These are phyloP conservation scores for Talaromyces sp. DNA, from an alignment of 2,329 filamentous ascomycete genomes.

Conservation along the genomic window DNA sequence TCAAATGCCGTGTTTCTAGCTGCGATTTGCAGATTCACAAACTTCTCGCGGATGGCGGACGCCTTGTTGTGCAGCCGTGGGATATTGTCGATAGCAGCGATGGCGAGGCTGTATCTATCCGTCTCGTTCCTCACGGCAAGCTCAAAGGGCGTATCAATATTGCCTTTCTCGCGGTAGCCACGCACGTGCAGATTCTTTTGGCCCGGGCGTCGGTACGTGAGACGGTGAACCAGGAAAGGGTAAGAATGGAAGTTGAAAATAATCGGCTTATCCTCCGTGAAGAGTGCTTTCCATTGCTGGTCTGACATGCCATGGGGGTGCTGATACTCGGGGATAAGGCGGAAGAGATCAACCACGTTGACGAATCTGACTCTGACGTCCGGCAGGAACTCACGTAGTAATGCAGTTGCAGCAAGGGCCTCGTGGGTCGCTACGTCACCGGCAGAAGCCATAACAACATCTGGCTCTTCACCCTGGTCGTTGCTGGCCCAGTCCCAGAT, in stretches of 20 bases:
- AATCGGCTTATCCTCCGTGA: slow-evolving; percentile 69
- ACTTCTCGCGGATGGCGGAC: slow-evolving; percentile 59
- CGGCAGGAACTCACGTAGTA: slow-evolving; percentile 69
- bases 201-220: slow-evolving; percentile 73
- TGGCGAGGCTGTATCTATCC: slow-evolving; percentile 73
- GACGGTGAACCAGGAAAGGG: slow-evolving; percentile 73
- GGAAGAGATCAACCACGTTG: slow-evolving; percentile 79
- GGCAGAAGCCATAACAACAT: slow-evolving; percentile 73
- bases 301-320: slow-evolving; percentile 73
- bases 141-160: slow-evolving; percentile 78
- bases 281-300: slow-evolving; percentile 65
- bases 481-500: slow-evolving; percentile 78
- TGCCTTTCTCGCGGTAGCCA: slow-evolving; percentile 79
- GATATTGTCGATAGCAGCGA: slow-evolving; percentile 72
- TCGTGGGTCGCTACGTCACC: slow-evolving; percentile 75
- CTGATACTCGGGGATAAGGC: slow-evolving; percentile 66
- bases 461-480: slow-evolving; percentile 66
- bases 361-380: slow-evolving; percentile 74
- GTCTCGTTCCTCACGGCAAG: slow-evolving; percentile 75
- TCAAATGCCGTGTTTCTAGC: slow-evolving; percentile 67
- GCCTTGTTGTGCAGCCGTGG: slow-evolving; percentile 63
- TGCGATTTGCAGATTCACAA: slow-evolving; percentile 64
- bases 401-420: slow-evolving; percentile 69
- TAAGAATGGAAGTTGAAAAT: slow-evolving; percentile 86
- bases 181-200: slow-evolving; percentile 69